Conservation (phyloP, 164 flowering plant genomes). For the Chloranthus sessilifolius region DNA sequence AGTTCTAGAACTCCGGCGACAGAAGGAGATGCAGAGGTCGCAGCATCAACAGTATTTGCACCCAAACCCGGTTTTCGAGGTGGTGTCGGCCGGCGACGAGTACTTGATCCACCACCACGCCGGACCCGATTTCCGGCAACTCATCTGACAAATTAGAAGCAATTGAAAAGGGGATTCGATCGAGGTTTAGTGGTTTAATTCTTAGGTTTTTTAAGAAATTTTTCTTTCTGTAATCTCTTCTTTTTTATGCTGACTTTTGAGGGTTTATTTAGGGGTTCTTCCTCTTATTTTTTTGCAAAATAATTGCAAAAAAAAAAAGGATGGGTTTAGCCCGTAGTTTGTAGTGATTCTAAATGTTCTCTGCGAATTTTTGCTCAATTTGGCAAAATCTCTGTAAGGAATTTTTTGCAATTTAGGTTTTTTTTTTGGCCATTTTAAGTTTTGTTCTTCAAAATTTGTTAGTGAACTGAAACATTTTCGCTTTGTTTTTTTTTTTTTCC, state of each 20-base stretch:
- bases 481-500: neutral
- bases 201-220: constrained; percentile 8
- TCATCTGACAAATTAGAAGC: constrained; percentile 34
- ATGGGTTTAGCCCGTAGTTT: neutral
- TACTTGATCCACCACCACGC: constrained; percentile 47
- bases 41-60: constrained; percentile 37
- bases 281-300: neutral
- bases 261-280: neutral
- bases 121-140: constrained; percentile 45
- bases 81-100: constrained; percentile 37
- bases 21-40: constrained; percentile 53
- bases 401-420: constrained; percentile 9
- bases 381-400: constrained; percentile 9
- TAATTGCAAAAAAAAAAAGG: neutral
- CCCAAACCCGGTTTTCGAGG: constrained; percentile 28
- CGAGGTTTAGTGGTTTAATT: neutral
- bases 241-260: constrained; percentile 6
- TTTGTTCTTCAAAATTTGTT: too few species aligned
- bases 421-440: neutral
- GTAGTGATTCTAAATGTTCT: constrained; percentile 6
- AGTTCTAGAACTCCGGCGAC: constrained; percentile 82
- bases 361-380: constrained; percentile 5
- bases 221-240: neutral
- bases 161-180: neutral
- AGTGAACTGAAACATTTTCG: neutral